These are phyloP conservation scores for Ceriops zippeliana DNA, from an alignment of 345 rosid species.

Conservation along the genomic window DNA sequence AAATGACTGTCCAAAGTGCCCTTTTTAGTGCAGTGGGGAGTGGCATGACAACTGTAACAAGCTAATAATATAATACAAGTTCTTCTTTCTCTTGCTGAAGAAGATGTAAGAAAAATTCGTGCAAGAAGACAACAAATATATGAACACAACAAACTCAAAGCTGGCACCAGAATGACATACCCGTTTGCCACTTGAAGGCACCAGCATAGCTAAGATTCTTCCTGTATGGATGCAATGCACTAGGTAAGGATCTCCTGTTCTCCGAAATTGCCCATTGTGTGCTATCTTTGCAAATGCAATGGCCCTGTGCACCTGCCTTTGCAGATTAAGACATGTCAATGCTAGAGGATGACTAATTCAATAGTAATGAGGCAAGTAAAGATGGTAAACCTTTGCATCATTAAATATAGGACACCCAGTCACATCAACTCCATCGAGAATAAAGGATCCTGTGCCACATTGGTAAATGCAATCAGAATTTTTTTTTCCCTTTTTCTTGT, in stretches of 20 bases:
- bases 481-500: too few relatives aligned
- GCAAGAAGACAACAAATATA: neutral
- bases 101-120: neutral
- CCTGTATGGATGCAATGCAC: conserved; percentile 66
- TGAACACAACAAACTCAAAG: neutral
- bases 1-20: too few relatives aligned
- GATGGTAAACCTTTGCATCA: conserved; percentile 52
- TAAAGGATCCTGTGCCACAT: conserved; percentile 42
- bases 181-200: conserved; percentile 53
- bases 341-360: conserved; percentile 11
- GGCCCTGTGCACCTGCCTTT: conserved; percentile 80
- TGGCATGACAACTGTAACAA: neutral
- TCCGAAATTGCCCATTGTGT: conserved; percentile 61
- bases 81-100: neutral
- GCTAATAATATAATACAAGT: neutral
- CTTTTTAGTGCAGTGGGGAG: neutral
- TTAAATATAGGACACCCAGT: conserved; percentile 56
- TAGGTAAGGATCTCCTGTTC: conserved; percentile 68
- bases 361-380: conserved; percentile 17
- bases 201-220: conserved; percentile 60
- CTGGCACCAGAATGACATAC: conserved; percentile 25
- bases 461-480: neutral
- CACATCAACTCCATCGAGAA: conserved; percentile 61
- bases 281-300: conserved; percentile 62
- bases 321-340: conserved; percentile 24